A percentile compares a stretch with the other conserved stretches of the same genome.
Conservation (phyloP, 805 yeast genomes). For the Teunomyces cretensis region DNA sequence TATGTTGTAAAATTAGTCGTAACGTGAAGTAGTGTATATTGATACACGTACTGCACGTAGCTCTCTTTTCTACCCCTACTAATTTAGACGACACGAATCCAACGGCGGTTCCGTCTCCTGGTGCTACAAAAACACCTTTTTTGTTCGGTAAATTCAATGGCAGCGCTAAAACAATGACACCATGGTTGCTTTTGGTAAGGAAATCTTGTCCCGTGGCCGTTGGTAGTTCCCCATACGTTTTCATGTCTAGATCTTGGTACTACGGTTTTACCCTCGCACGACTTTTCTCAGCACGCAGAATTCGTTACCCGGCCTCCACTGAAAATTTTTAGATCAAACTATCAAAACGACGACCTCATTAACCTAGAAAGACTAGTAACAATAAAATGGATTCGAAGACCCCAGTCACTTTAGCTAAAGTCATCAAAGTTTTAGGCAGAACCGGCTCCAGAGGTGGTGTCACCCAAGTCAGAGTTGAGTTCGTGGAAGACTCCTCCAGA, state of each 20-base stretch:
- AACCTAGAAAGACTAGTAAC: background rate
- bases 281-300: background rate
- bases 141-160: too few species aligned
- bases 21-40: background rate
- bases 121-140: too few species aligned
- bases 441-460: constrained; percentile 99
- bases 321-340: constrained; percentile 1
- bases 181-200: too few species aligned
- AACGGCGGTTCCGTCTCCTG: too few species aligned
- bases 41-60: background rate
- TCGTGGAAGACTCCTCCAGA: constrained; percentile 92
- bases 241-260: too few species aligned
- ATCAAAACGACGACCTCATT: background rate
- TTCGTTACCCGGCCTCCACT: background rate
- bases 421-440: constrained; percentile 98
- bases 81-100: too few species aligned
- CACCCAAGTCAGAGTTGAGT: constrained; percentile 97
- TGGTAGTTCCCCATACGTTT: too few species aligned
- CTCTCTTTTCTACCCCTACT: too few species aligned
- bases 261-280: background rate
- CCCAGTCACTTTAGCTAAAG: constrained; percentile 99
- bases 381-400: constrained; percentile 55
- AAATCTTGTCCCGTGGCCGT: too few species aligned
- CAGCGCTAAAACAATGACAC: too few species aligned
- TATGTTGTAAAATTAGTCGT: background rate